Conservation (phyloP, 164 flowering plant genomes). For the Cinnamomum chago region DNA sequence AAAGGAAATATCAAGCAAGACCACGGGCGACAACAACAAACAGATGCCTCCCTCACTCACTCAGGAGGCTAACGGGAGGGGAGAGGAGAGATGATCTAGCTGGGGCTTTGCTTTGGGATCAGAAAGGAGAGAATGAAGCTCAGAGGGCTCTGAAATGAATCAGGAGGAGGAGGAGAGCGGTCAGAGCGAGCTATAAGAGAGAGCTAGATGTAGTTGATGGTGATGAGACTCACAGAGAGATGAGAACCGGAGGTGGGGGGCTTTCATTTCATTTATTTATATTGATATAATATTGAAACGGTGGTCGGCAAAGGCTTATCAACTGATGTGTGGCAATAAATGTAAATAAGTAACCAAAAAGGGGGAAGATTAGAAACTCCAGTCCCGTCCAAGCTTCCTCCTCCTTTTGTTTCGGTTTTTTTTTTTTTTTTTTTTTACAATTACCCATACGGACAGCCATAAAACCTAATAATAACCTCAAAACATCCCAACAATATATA, state of each 20-base stretch:
- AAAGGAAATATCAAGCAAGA: neutral
- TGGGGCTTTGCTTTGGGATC: conserved; percentile 3
- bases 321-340: neutral
- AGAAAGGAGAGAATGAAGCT: neutral
- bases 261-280: no score
- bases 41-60: no score
- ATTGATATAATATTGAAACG: conserved; percentile 6
- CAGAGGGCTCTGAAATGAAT: conserved; percentile 27
- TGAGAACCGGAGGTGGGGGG: no score
- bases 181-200: neutral
- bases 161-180: conserved; percentile 9
- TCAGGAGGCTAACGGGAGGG: neutral
- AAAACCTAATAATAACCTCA: no score
- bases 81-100: neutral
- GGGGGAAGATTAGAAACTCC: conserved; percentile 11
- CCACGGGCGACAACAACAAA: no score
- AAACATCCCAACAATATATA: no score
- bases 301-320: neutral
- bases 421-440: no score
- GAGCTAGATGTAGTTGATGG: neutral
- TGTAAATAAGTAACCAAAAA: conserved; percentile 7
- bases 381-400: neutral
- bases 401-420: neutral
- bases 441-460: no score
- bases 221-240: neutral